Evolutionary conservation across 2,329 filamentous ascomycete species (phyloP), one percentile per base, ranked within the genome.

Genomic region (Epichloe sibirici): DNA sequence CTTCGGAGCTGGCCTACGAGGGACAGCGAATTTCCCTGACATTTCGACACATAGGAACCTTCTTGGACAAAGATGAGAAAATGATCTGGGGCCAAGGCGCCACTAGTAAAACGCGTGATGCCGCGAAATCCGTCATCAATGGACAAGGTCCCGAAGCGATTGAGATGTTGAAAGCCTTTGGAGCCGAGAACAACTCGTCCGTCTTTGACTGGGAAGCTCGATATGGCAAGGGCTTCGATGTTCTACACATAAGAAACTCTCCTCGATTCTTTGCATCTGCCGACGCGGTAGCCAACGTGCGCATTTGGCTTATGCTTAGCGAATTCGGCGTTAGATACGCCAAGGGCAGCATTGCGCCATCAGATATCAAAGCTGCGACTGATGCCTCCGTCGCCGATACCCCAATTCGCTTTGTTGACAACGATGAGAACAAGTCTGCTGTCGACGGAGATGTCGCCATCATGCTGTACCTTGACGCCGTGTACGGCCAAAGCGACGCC

Each of bases 1-100:
- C 72, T 0, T 78, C 79, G 5, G 91, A 97, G 65, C 76, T 82
- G 42, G 85, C 86, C 0, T 89, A 80, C 61, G 73, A 72, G 5
- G 86, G 90, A 6, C 82, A 83, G 46, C 85, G 93, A 46, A 95
- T 98, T 64, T 94, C 88, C 47, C 75, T 98, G 38, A 98, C 93
- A 0, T 97, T 98, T 65, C 79, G 93, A 45, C 76, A 81, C 25
- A 96, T 98, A 57, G 89, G 83, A 2, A 98, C 93, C 0, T 97
- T 89, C 63, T 69, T 95, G 45, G 75, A 85, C 59, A 71, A 74
- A 4, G 73, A 80, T n/a, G 74, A 78, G 40, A 73, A 73, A 34
- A 70, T 70, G 3, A 95, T 98, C 51, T 97, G 90, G 91, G 93
- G 93, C 13, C 90, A 96, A 67, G 93, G 93, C 3, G 91, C 90